Conservation (phyloP, 805 yeast species). For the Kregervanrija pseudodelftensis region DNA sequence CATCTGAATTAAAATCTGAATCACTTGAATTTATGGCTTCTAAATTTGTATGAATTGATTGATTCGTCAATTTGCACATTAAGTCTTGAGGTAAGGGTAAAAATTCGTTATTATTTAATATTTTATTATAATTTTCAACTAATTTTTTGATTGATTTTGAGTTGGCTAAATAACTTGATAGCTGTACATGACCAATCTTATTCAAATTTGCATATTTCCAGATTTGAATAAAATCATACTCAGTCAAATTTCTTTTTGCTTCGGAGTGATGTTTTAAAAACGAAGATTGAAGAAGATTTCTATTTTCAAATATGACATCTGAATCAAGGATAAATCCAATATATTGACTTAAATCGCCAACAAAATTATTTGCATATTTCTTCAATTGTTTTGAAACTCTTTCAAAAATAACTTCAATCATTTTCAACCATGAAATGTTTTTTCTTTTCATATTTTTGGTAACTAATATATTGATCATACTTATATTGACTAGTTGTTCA, state of each 20-base stretch:
- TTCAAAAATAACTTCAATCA: not conserved
- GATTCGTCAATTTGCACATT: constrained; percentile 1
- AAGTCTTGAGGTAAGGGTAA: constrained; percentile 5
- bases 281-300: not conserved
- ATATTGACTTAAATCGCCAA: constrained; percentile 6
- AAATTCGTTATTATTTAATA: not conserved
- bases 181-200: constrained; percentile 3
- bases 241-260: constrained; percentile 4
- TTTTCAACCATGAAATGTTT: constrained; percentile 5
- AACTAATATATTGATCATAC: constrained; percentile 5
- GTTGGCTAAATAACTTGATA: constrained; percentile 3
- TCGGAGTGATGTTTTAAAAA: not conserved
- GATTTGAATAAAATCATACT: constrained; percentile 3
- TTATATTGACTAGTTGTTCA: constrained; percentile 4
- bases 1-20: not conserved
- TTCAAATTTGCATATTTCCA: constrained; percentile 4
- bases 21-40: not conserved
- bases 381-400: constrained; percentile 2
- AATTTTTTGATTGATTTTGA: constrained; percentile 1
- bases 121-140: not conserved
- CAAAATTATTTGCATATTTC: constrained; percentile 1
- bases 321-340: constrained; percentile 6
- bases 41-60: not conserved
- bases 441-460: constrained; percentile 4
- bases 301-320: constrained; percentile 1